Base-by-base conservation (phyloP, 495 filamentous ascomycete genomes). In the Xylaria curta region DNA sequence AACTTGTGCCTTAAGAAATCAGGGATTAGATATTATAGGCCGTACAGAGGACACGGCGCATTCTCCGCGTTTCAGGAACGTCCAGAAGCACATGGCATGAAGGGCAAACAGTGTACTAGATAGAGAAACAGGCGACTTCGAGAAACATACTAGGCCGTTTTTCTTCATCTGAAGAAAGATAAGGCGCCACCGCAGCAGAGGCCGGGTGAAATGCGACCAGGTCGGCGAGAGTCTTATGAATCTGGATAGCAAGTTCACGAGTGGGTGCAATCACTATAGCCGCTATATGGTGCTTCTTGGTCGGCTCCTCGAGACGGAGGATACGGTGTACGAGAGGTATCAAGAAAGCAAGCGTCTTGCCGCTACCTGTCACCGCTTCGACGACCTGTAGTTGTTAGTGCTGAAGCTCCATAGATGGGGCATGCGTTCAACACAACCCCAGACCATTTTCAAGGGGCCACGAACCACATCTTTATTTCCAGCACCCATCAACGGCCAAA, bases 241-340 rank as follows among this genome's bases (percentile, higher is more conserved):
- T 98, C 78, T 99, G 96, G 1, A 87, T 88, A 3, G 96, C 96
- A 38, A 99, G 87, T 81, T 99, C 96, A 82, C 95, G 89, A 4
- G 96, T 99, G 0, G 96, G 96, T 46, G 94, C 93, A 65, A 99
- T 89, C 73, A 98, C 90, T 70, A 99, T 97, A 59, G 91, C 93
- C 42, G 92, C 91, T 46, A 99, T 88, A 79, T 98, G 93, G 79
- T 97, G 90, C 76, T 92, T 93, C 82, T 95, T 97, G 31, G 92
- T 86, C 7, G 92, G 90, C 51, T 94, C 93, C 42, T 86, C 84
- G 4, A 81, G 74, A 42, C 91, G 89, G 59, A 98, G 82, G 31
- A 98, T 86, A 72, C 91, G 92, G 79, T 97, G 94, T 15, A 98
- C 86, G 2, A 98, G 83, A 0, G 96, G 96, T 33, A 99, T 92